Conservation (phyloP, 805 yeast species). For the Yueomyces sp. region DNA sequence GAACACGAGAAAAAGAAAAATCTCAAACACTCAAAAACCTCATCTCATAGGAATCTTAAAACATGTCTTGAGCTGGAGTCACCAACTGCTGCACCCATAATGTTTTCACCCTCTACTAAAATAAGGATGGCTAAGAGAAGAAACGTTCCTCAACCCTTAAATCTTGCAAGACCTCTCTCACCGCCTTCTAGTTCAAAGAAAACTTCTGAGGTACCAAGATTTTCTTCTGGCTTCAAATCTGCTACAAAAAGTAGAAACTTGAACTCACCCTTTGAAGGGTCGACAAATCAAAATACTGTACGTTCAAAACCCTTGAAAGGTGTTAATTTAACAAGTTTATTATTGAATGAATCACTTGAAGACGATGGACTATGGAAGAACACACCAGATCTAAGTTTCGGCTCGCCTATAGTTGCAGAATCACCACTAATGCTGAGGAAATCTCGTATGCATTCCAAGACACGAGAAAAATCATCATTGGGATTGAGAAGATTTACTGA, state of each 20-base stretch:
- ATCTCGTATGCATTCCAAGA: background rate
- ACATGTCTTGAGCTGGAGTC: background rate
- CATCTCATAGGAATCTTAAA: background rate
- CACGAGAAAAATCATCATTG: background rate
- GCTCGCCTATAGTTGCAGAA: no score
- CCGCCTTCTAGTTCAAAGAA: slow-evolving; percentile 16
- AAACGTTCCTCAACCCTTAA: slow-evolving; percentile 13
- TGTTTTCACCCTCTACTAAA: slow-evolving; percentile 3
- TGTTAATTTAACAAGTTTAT: background rate
- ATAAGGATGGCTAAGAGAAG: slow-evolving; percentile 7
- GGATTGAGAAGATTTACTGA: slow-evolving; percentile 13
- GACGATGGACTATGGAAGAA: background rate
- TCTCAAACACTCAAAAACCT: background rate
- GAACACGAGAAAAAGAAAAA: slow-evolving; percentile 1
- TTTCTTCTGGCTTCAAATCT: background rate
- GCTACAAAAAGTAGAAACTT: background rate
- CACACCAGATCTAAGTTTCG: no score
- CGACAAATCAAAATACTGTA: background rate
- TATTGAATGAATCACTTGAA: background rate
- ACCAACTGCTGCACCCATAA: background rate
- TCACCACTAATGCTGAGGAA: no score
- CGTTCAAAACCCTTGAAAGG: background rate
- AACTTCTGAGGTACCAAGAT: background rate
- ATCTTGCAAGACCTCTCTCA: slow-evolving; percentile 10
- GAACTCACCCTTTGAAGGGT: background rate